phyloP scores from a whole-genome alignment of 139 green algal genomes.

The Asterochloris erici region DNA sequence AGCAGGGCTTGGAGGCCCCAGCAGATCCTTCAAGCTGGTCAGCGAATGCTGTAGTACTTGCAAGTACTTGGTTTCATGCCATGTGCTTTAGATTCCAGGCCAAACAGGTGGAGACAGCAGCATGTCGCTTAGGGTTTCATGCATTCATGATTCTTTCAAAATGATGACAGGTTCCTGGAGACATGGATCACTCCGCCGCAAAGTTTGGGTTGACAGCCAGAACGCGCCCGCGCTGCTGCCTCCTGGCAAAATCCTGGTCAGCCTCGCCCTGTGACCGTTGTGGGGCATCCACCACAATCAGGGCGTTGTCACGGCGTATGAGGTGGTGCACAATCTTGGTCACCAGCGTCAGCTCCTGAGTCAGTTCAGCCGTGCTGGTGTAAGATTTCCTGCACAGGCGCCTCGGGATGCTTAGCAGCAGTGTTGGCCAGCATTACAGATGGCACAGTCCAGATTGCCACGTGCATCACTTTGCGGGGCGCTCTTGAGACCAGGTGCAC shows the following conservation, averaged over 20 bases:
- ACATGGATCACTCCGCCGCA: constrained; percentile 23
- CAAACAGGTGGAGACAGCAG: too few relatives aligned
- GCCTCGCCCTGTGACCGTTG: constrained; percentile 43
- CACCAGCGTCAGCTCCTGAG: constrained; percentile 31
- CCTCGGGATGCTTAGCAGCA: neutral
- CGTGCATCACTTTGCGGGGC: too few relatives aligned
- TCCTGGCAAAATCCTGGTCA: constrained; percentile 40
- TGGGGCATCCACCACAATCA: constrained; percentile 62
- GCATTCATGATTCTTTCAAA: too few relatives aligned
- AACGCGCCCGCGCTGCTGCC: constrained; percentile 62
- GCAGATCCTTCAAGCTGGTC: too few relatives aligned
- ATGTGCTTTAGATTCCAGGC: too few relatives aligned
- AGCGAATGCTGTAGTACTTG: too few relatives aligned
- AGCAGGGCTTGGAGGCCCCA: too few relatives aligned
- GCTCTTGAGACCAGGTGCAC: too few relatives aligned
- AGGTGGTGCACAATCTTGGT: constrained; percentile 73
- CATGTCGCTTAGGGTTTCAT: too few relatives aligned
- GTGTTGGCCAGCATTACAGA: neutral
- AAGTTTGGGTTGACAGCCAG: constrained; percentile 82
- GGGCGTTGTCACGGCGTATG: constrained; percentile 54
- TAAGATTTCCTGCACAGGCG: constrained; percentile 29
- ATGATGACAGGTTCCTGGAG: too few relatives aligned
- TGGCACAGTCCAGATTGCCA: too few relatives aligned
- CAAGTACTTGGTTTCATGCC: too few relatives aligned
- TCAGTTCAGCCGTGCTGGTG: constrained; percentile 33